phyloP scores from a whole-genome alignment of 2,329 filamentous ascomycete species.

The Diaporthe caulivora region DNA sequence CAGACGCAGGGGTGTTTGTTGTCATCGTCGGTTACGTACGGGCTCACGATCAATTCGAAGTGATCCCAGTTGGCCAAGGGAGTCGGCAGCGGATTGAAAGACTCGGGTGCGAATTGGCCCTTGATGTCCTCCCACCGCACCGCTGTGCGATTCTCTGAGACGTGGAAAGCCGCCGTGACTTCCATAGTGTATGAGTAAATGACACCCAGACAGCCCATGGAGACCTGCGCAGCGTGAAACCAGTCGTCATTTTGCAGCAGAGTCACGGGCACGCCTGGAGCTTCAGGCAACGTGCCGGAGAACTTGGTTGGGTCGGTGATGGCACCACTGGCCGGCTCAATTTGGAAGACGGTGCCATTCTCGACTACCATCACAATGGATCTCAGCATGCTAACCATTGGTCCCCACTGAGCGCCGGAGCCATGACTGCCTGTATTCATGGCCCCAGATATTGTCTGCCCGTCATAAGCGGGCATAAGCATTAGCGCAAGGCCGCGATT shows the following conservation, averaged over 20 bases:
- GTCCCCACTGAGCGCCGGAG: constrained; percentile 43
- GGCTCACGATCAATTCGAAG: constrained; percentile 46
- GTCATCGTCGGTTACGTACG: constrained; percentile 40
- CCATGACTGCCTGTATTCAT: constrained; percentile 45
- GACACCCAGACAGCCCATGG: constrained; percentile 46
- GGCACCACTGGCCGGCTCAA: constrained; percentile 41
- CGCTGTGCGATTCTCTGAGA: constrained; percentile 42
- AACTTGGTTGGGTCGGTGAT: constrained; percentile 43
- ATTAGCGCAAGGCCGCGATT: constrained; percentile 42
- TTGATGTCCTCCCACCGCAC: constrained; percentile 43
- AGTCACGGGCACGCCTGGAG: constrained; percentile 39
- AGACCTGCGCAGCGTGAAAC: constrained; percentile 44
- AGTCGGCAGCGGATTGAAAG: constrained; percentile 41
- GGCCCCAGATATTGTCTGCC: constrained; percentile 44
- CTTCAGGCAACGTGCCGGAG: constrained; percentile 31
- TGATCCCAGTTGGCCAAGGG: constrained; percentile 42
- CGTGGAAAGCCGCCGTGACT: constrained; percentile 41
- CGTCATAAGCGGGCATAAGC: constrained; percentile 46
- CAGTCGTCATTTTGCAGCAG: constrained; percentile 45
- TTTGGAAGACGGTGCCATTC: constrained; percentile 44
- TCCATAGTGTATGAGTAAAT: constrained; percentile 45
- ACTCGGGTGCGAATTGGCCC: constrained; percentile 40
- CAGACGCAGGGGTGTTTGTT: constrained; percentile 39
- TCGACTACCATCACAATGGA: constrained; percentile 44
- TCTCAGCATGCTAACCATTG: constrained; percentile 41